Evolutionary conservation across 352 stramenopile genomes (phyloP).

Genomic region (Lagenidium sp.): DNA sequence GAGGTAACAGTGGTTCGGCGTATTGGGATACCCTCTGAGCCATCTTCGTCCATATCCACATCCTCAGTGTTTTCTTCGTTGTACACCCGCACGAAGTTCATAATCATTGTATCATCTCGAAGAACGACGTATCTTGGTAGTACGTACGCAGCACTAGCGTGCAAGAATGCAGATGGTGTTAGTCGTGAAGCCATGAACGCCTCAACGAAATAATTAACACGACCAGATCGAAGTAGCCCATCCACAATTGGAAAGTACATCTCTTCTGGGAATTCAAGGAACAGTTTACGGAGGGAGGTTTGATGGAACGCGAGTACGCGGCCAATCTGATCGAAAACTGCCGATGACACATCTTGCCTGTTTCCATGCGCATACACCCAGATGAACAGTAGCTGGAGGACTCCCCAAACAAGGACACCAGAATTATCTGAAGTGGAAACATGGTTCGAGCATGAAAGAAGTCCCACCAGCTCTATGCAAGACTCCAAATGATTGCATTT

Average conservation of each 20-base stretch:
- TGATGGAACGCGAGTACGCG: constrained; percentile 12
- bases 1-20: constrained; percentile 10
- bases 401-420: constrained; percentile 17
- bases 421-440: neutral
- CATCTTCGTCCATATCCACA: constrained; percentile 15
- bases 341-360: constrained; percentile 9
- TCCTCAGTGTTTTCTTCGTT: constrained; percentile 12
- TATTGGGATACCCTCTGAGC: constrained; percentile 4
- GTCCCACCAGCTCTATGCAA: constrained; percentile 18
- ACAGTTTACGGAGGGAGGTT: constrained; percentile 20
- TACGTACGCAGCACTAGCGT: constrained; percentile 20
- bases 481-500: constrained; percentile 14
- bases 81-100: constrained; percentile 13
- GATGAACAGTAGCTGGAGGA: constrained; percentile 21
- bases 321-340: constrained; percentile 19
- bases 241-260: constrained; percentile 27
- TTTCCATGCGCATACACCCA: constrained; percentile 17
- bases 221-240: constrained; percentile 10
- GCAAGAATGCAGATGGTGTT: constrained; percentile 13
- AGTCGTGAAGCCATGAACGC: constrained; percentile 21
- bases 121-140: constrained; percentile 21
- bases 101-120: constrained; percentile 17
- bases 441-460: constrained; percentile 6
- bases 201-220: constrained; percentile 14
- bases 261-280: constrained; percentile 16